Base-by-base conservation (phyloP, 805 yeast species). In the Lipomyces anomalus region DNA sequence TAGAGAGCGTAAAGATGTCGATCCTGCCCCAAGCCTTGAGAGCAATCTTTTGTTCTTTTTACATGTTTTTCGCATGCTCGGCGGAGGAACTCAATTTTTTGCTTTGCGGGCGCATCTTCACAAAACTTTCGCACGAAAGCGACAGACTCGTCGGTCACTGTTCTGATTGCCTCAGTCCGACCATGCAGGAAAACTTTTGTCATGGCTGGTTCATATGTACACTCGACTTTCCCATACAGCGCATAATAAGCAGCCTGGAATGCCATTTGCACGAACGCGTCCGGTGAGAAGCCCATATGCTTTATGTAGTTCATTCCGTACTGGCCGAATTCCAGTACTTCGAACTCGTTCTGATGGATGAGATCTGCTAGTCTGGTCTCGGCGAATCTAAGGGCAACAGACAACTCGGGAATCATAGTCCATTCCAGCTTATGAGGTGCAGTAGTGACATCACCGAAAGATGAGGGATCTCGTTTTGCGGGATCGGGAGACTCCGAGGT, bases 161-260 rank as follows among this genome's bases (percentile, higher is more conserved):
- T 76, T 58, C 96, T 73, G 45, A 88, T 79, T 3, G 95, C 95
- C 65, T 88, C 97, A 1, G 97, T 88, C 63, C 97, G 75, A 7
- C 96, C 97, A 61, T 88, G 95, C 52, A 82, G 73, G 62, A 81
- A 88, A 48, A 70, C 71, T 64, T 88, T 88, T 3, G 96, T 89
- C 97, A 88, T 88, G 6, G 95, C 95, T 1, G 97, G 97, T 67
- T 88, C 97, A 63, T 88, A 88, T 4, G 95, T 86, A 53, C 94
- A 84, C 64, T 87, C 97, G 33, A 87, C 90, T 61, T 84, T 84
- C 40, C 97, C 96, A 61, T 88, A 88, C 32, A 88, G 72, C 0
- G 95, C 94, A 61, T 85, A 88, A 64, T 87, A 88, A 3, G 95
- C 87, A 6, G 92, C 85, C 65, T 88, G 96, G 70, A 87, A 86